Base-by-base conservation (phyloP, 164 flowering plant genomes). In the Vitis rupestris region DNA sequence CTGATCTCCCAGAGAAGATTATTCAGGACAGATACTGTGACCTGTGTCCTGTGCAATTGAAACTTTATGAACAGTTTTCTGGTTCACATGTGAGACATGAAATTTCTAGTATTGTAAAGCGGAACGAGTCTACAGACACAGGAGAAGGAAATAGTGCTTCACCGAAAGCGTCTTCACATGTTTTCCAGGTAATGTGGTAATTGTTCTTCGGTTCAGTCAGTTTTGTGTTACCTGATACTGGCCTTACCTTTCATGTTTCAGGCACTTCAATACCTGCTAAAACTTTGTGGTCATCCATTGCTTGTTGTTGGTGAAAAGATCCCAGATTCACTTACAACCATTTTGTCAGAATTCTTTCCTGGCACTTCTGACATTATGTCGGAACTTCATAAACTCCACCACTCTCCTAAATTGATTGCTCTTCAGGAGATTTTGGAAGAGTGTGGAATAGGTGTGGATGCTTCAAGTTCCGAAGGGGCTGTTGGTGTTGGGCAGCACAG, bases 21-120 rank as follows among this genome's bases (percentile, higher is more conserved):
- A 93, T 96, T 76, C 99, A 93, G 81, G 99, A 96, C 72, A 85
- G 99, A 84, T 96, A 80, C 70, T 96, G 99, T 86, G 98, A 96
- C 69, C 83, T 96, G 70, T 92, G 96, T 64, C 86, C 91, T 79
- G 85, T 92, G 52, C 99, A 96, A 69, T 63, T 93, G 70, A 90
- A 85, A 76, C 88, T 96, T 51, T 96, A 96, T 80, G 98, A 96
- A 65, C 90, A 88, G 72, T 93, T 96, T 76, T 92, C 98, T 67
- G 89, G 92, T 73, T 90, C 98, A n/a, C 89, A 87, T 81, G 93
- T 74, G 44, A 87, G 73, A 80, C 79, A 86, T 71, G 97, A 96
- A 71, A 85, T 96, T n/a, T 87, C 97, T 61, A 76, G 79, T 62
- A 67, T 93, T 64, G 92, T 92, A 10, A 82, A 78, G 70, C 27